Conservation (phyloP, 192 early-diverging fungal genomes). For the Linnemannia hyalina region DNA sequence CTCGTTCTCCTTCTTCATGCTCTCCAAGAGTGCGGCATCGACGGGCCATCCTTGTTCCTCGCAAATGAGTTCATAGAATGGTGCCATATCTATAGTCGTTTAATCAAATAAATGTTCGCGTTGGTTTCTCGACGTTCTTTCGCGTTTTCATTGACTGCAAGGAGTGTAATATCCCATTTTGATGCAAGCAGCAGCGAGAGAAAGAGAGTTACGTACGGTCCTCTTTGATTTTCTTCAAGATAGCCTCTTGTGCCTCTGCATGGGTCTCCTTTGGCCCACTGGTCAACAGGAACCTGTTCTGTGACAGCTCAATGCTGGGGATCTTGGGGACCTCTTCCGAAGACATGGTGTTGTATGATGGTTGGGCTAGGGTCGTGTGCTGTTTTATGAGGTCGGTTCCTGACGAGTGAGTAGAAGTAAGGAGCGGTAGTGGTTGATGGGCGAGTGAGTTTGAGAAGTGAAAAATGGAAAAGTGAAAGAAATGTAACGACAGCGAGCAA, state of each 20-base stretch:
- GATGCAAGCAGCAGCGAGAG: neutral
- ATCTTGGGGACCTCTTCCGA: slow-evolving; percentile 82
- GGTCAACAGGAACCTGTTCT: slow-evolving; percentile 83
- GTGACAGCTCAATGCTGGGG: slow-evolving; percentile 90
- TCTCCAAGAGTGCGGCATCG: slow-evolving; percentile 65
- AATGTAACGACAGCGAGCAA: slow-evolving; percentile 5
- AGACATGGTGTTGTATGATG: slow-evolving; percentile 56
- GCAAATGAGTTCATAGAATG: slow-evolving; percentile 76
- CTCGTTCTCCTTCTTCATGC: slow-evolving; percentile 80
- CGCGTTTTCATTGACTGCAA: neutral
- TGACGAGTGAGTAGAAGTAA: neutral
- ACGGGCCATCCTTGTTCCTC: slow-evolving; percentile 74
- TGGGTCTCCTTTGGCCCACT: slow-evolving; percentile 79
- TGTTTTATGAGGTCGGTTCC: neutral
- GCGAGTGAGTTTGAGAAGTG: neutral
- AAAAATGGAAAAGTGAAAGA: neutral
- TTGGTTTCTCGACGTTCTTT: neutral
- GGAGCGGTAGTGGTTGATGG: neutral
- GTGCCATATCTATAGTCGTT: slow-evolving; percentile 83
- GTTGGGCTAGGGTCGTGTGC: neutral
- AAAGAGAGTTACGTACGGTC: slow-evolving; percentile 75
- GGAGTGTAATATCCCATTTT: neutral
- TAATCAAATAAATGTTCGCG: neutral
- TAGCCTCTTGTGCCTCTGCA: slow-evolving; percentile 75
- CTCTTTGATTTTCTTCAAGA: slow-evolving; percentile 82